Evolutionary conservation across 352 stramenopile genomes (phyloP).

Genomic region (Globisporangium spinosum): DNA sequence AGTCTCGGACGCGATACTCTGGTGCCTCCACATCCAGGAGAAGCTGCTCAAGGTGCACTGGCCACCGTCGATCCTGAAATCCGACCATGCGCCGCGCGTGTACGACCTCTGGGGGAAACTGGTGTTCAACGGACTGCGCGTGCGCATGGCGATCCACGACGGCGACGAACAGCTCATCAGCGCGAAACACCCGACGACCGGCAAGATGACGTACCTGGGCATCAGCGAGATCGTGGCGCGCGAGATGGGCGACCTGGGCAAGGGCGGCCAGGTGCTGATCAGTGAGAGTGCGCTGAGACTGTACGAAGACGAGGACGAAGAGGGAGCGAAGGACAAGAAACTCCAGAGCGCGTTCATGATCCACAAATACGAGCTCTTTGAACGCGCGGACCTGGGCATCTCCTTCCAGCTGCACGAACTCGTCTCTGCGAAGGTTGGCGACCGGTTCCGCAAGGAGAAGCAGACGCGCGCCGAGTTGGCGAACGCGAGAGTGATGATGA

Average conservation of each 20-base stretch:
- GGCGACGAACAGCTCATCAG: constrained; percentile 58
- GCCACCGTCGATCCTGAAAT: constrained; percentile 45
- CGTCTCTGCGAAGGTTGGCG: constrained; percentile 32
- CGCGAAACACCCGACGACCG: constrained; percentile 65
- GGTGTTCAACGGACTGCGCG: constrained; percentile 65
- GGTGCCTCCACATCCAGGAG: constrained; percentile 61
- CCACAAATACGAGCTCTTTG: constrained; percentile 27
- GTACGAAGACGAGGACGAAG: constrained; percentile 39
- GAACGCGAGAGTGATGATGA: constrained; percentile 18
- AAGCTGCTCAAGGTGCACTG: constrained; percentile 58
- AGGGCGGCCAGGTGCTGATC: constrained; percentile 68
- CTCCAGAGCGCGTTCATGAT: constrained; percentile 22
- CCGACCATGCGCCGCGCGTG: constrained; percentile 35
- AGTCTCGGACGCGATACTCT: constrained; percentile 59
- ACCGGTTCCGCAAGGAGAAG: constrained; percentile 31
- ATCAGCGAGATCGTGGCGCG: constrained; percentile 62
- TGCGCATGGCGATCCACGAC: constrained; percentile 80
- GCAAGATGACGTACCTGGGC: constrained; percentile 76
- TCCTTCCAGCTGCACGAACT: constrained; percentile 41
- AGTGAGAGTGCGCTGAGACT: constrained; percentile 43
- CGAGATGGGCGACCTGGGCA: constrained; percentile 61
- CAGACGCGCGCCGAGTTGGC: constrained; percentile 4
- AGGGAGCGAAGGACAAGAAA: constrained; percentile 17
- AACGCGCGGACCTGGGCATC: constrained; percentile 36
- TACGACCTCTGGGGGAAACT: constrained; percentile 55